These are phyloP conservation scores for Ustilago lituana DNA, from an alignment of 1,284 basidiomycete species.

Conservation along the genomic window DNA sequence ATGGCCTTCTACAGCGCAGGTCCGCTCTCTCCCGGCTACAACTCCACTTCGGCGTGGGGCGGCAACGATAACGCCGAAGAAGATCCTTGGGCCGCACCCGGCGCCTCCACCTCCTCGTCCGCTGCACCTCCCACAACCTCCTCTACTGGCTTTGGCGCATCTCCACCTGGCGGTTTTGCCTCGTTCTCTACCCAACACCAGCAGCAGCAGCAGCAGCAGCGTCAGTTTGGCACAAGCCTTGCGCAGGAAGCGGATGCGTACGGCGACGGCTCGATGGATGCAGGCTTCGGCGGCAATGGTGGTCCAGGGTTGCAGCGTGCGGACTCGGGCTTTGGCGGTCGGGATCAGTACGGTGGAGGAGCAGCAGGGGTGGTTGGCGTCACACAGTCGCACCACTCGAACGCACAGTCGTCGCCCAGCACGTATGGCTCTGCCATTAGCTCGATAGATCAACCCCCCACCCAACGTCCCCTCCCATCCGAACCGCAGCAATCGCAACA, in stretches of 20 bases:
- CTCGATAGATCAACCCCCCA: conserved; percentile 11
- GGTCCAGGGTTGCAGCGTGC: conserved; percentile 7
- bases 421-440: conserved; percentile 31
- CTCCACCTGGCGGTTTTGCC: conserved; percentile 28
- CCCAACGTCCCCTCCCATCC: not conserved
- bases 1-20: conserved; percentile 52
- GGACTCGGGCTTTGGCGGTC: conserved; percentile 13
- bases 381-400: conserved; percentile 10
- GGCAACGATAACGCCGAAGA: conserved; percentile 46
- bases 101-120: conserved; percentile 24
- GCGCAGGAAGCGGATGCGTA: conserved; percentile 34
- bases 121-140: conserved; percentile 6
- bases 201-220: conserved; percentile 18
- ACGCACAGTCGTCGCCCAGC: conserved; percentile 31
- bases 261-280: conserved; percentile 4
- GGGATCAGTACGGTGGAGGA: not conserved
- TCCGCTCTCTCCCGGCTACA: conserved; percentile 46
- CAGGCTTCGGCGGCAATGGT: conserved; percentile 10
- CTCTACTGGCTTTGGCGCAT: conserved; percentile 14
- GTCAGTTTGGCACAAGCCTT: conserved; percentile 24
- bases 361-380: not conserved
- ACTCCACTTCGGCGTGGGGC: conserved; percentile 47
- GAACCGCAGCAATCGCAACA: conserved; percentile 9
- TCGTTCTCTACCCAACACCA: conserved; percentile 38
- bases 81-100: conserved; percentile 47